A percentile compares a stretch with the other conserved stretches of the same genome.
Conservation (phyloP, 305 asterid species). For the Solanum hybrid region DNA sequence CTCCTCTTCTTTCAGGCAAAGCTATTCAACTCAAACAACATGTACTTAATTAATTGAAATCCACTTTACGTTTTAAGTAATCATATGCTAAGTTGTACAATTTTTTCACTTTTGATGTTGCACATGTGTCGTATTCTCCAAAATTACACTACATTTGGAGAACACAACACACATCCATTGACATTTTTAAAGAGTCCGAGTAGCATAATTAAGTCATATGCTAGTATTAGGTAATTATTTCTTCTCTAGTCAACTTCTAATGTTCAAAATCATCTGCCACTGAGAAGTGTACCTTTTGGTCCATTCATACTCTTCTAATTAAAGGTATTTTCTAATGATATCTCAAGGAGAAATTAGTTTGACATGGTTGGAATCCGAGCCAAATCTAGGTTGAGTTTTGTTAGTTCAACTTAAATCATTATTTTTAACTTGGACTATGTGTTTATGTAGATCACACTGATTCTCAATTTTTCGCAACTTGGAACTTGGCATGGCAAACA, state of each 20-base stretch:
- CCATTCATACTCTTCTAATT: neutral
- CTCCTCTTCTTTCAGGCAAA: neutral
- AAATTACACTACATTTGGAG: neutral
- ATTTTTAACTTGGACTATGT: neutral
- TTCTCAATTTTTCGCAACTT: neutral
- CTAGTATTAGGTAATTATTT: neutral
- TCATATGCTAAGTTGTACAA: neutral
- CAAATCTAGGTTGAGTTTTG: neutral
- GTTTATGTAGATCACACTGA: neutral
- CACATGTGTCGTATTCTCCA: neutral
- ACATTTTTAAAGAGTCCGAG: too few relatives aligned
- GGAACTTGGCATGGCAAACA: neutral
- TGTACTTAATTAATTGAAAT: neutral
- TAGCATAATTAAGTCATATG: neutral
- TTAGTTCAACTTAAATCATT: neutral
- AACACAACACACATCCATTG: neutral
- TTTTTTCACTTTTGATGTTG: neutral
- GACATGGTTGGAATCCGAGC: neutral
- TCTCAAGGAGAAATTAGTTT: neutral
- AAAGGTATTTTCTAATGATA: neutral
- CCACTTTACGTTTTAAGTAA: neutral
- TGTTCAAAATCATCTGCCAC: neutral
- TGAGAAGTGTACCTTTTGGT: neutral
- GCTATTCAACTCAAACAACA: neutral
- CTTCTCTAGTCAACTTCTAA: neutral